These are phyloP conservation scores for Usnea hakonensis DNA, from an alignment of 495 filamentous ascomycete genomes.

Conservation along the genomic window DNA sequence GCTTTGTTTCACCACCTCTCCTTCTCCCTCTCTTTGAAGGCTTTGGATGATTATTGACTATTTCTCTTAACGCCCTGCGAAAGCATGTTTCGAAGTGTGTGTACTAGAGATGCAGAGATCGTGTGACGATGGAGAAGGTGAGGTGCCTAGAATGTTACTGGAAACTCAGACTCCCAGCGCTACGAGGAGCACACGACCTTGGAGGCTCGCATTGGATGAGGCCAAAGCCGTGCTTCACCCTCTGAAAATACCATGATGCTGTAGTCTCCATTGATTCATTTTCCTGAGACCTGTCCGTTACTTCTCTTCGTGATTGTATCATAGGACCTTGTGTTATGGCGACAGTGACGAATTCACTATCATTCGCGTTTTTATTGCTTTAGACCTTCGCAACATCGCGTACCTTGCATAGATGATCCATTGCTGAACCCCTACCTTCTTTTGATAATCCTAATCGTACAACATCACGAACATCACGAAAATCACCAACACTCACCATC, in stretches of 20 bases:
- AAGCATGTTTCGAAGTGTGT: neutral
- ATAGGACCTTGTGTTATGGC: neutral
- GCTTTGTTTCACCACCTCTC: neutral
- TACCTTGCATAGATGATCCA: neutral
- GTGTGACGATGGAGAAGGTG: neutral
- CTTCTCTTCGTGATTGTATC: neutral
- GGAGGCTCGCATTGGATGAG: neutral
- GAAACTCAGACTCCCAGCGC: constrained; percentile 1
- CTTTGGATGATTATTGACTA: neutral
- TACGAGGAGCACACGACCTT: neutral
- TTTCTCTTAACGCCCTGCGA: constrained; percentile 5
- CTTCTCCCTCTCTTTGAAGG: neutral
- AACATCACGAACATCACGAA: too few relatives aligned
- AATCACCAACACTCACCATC: neutral
- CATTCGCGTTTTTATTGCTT: neutral
- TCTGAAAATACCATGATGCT: constrained; percentile 1
- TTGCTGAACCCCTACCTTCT: neutral
- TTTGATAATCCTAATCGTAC: constrained; percentile 2
- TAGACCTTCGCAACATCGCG: neutral
- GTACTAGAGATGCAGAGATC: neutral
- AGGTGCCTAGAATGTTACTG: neutral
- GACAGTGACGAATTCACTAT: neutral
- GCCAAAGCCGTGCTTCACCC: neutral
- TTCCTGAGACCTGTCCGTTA: neutral
- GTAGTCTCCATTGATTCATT: neutral